Percentiles rank a stretch among this genome's conserved stretches.
Evolutionary conservation across 805 yeast species (phyloP).

Genomic region (Pichia nakasei): DNA sequence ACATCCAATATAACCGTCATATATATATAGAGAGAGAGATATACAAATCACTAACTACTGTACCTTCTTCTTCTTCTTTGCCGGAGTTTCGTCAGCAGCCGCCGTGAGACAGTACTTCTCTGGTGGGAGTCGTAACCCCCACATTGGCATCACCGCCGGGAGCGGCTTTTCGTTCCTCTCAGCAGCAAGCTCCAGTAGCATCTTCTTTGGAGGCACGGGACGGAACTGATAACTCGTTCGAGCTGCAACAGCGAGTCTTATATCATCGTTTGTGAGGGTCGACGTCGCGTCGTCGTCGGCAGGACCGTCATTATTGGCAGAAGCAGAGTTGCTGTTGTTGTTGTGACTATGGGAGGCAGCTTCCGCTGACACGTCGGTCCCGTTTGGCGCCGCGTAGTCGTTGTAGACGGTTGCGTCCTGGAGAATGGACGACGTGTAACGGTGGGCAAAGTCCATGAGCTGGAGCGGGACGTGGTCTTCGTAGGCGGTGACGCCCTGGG

Average conservation of each 20-base stretch:
- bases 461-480: slow-evolving; percentile 96
- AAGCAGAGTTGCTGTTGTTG: too few relatives aligned
- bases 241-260: slow-evolving; percentile 87
- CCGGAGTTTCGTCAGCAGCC: slow-evolving; percentile 17
- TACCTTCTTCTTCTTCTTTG: not conserved
- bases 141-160: slow-evolving; percentile 84
- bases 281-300: not conserved
- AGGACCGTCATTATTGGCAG: slow-evolving; percentile 25
- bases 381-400: slow-evolving; percentile 50
- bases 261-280: slow-evolving; percentile 71
- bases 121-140: slow-evolving; percentile 93
- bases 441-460: slow-evolving; percentile 91
- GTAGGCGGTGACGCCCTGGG: slow-evolving; percentile 84
- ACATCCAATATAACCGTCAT: too few relatives aligned
- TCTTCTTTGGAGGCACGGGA: slow-evolving; percentile 91
- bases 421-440: slow-evolving; percentile 77
- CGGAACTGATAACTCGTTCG: slow-evolving; percentile 93
- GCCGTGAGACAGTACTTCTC: slow-evolving; percentile 94
- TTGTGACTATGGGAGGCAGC: too few relatives aligned
- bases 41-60: not conserved
- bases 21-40: not conserved
- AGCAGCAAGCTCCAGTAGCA: slow-evolving; percentile 80
- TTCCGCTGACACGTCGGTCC: not conserved
- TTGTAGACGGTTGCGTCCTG: slow-evolving; percentile 85
- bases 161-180: slow-evolving; percentile 84